These are phyloP conservation scores for Lathyrus oleraceus DNA, from an alignment of 306 rosid species.

Conservation along the genomic window DNA sequence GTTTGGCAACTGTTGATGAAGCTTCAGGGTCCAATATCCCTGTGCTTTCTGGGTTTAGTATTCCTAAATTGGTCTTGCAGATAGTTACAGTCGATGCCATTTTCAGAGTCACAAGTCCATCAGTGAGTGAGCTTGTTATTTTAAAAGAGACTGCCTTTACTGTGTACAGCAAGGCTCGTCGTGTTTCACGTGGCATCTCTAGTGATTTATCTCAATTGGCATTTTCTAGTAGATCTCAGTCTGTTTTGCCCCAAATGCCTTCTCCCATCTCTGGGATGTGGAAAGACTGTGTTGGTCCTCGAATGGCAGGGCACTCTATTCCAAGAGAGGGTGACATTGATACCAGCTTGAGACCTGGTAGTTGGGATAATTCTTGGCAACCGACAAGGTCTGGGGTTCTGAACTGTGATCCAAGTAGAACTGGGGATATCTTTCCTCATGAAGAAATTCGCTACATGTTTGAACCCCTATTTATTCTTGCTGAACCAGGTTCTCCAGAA, in stretches of 20 bases:
- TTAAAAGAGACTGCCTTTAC: slow-evolving; percentile 95
- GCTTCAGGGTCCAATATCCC: slow-evolving; percentile 79
- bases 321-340: slow-evolving; percentile 97
- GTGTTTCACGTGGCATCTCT: slow-evolving; percentile 79
- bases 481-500: slow-evolving; percentile 93
- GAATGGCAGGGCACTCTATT: slow-evolving; percentile 83
- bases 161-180: slow-evolving; percentile 90
- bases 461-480: slow-evolving; percentile 93
- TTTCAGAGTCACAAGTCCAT: slow-evolving; percentile 91
- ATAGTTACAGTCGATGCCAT: slow-evolving; percentile 93
- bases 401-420: slow-evolving; percentile 74
- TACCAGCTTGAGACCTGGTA: slow-evolving; percentile 79
- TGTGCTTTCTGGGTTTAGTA: slow-evolving; percentile 82
- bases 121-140: slow-evolving; percentile 78
- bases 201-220: slow-evolving; percentile 66
- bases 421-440: slow-evolving; percentile 65
- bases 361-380: slow-evolving; percentile 97
- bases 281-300: slow-evolving; percentile 91
- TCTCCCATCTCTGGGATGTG: slow-evolving; percentile 88
- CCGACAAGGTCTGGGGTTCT: slow-evolving; percentile 72
- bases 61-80: slow-evolving; percentile 90
- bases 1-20: slow-evolving; percentile 93
- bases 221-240: slow-evolving; percentile 68
- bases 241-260: slow-evolving; percentile 78
- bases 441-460: slow-evolving; percentile 90